Conservation (phyloP, 345 rosid genomes). For the Gossypium anomalum region DNA sequence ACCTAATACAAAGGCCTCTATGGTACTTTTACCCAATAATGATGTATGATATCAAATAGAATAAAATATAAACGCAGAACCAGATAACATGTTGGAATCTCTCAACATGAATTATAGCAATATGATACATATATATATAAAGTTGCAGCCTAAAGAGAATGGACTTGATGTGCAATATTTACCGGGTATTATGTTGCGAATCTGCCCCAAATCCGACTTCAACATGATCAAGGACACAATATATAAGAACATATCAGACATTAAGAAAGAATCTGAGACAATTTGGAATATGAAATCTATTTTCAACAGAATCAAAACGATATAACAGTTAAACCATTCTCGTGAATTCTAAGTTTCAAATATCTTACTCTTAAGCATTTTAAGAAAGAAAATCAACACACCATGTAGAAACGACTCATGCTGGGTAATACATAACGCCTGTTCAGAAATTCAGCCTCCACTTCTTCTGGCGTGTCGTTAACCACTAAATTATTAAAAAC, state of each 20-base stretch:
- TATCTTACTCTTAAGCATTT: not conserved
- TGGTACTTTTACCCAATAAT: not conserved
- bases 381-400: conserved; percentile 17
- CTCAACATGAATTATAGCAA: not conserved
- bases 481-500: conserved; percentile 49
- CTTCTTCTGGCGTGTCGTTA: conserved; percentile 51
- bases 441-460: conserved; percentile 57
- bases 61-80: not conserved
- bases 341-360: not conserved
- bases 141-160: not conserved
- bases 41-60: not conserved
- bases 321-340: not conserved
- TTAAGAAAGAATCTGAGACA: not conserved
- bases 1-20: no score
- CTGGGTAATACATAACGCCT: conserved; percentile 50
- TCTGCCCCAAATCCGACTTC: conserved; percentile 66
- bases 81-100: not conserved
- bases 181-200: conserved; percentile 58
- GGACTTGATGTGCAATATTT: conserved; percentile 26
- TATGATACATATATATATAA: not conserved
- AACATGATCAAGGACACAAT: conserved; percentile 22
- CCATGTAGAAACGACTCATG: conserved; percentile 84
- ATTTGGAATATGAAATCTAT: not conserved
- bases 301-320: not conserved
- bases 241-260: conserved; percentile 24